Evolutionary conservation across 495 filamentous ascomycete species (phyloP), one percentile per base, ranked within the genome.

Genomic region (Durotheca rogersii): DNA sequence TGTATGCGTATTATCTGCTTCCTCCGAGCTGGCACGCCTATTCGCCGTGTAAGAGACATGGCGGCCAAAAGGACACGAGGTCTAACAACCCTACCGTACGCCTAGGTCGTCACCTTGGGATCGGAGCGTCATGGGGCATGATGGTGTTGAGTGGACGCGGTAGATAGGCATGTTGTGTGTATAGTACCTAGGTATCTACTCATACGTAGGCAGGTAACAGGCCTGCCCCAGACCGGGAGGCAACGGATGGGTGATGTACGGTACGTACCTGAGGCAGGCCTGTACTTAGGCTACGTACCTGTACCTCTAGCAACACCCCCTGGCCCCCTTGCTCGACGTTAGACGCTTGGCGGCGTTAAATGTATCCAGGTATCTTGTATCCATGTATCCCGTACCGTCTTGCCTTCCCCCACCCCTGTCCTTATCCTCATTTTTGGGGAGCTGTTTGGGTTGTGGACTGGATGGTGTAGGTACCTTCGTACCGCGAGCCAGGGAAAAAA

Each of bases 341-440:
- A 36, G 25, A 45, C 41, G n/a, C n/a, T n/a, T n/a, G n/a, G n/a
- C n/a, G n/a, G n/a, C n/a, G n/a, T n/a, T n/a, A n/a, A n/a, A n/a
- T n/a, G n/a, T n/a, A n/a, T n/a, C n/a, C n/a, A 27, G 23, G 23
- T 27, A 27, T 27, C 23, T 27, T 27, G 23, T 27, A 27, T 27
- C 23, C 23, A 4, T 27, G 23, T 27, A 27, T 9, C 9, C 23
- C 9, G 23, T 27, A 27, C 23, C 23, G 23, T 27, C 23, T 41
- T 9, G 4, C 23, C 23, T 27, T 27, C 23, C 23, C 34, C 7
- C 32, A 48, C 55, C 55, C 55, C 55, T 58, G 55, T 49, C 38
- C 3, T 47, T 43, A 47, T 56, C 37, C 50, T 51, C 41, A 37
- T 16, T 47, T 23, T 51, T 59, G 56, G 49, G 50, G 54, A 47